Percentiles rank a stretch among this genome's conserved stretches.
phyloP scores from a whole-genome alignment of 306 rosid genomes.

The Rosa persica region DNA sequence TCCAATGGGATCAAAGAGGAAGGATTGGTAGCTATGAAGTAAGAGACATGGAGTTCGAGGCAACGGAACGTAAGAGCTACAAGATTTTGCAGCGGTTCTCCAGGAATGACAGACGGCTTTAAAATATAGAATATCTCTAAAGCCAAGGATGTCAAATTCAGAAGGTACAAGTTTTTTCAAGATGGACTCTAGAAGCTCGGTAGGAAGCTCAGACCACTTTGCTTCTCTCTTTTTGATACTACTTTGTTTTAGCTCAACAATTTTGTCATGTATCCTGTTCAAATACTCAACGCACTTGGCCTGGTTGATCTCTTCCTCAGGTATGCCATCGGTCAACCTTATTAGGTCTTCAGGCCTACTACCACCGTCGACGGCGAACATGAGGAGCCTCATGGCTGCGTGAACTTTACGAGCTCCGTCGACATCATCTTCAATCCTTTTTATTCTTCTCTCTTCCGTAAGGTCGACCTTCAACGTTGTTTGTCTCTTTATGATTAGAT shows the following conservation, averaged over 20 bases:
- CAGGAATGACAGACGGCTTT: not conserved
- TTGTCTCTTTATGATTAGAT: too few relatives aligned
- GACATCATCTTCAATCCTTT: too few relatives aligned
- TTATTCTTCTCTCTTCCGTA: too few relatives aligned
- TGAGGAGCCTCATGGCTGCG: not conserved
- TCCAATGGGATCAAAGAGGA: not conserved
- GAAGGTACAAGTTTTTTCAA: not conserved
- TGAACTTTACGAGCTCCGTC: not conserved
- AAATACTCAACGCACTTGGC: not conserved
- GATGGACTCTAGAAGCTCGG: not conserved
- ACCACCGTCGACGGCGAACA: not conserved
- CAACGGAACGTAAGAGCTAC: not conserved
- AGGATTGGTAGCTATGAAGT: not conserved
- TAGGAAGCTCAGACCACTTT: not conserved
- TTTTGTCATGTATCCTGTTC: not conserved
- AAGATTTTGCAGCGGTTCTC: not conserved
- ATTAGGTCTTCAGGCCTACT: not conserved
- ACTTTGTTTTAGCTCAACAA: not conserved
- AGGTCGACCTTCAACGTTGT: too few relatives aligned
- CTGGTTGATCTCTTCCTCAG: too few relatives aligned
- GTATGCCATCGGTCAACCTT: too few relatives aligned
- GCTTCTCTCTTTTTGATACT: not conserved
- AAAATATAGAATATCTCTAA: not conserved
- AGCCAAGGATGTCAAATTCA: not conserved
- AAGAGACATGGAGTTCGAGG: not conserved